These are phyloP conservation scores for Anastatica hierochuntica DNA, from an alignment of 345 rosid genomes.

Conservation along the genomic window DNA sequence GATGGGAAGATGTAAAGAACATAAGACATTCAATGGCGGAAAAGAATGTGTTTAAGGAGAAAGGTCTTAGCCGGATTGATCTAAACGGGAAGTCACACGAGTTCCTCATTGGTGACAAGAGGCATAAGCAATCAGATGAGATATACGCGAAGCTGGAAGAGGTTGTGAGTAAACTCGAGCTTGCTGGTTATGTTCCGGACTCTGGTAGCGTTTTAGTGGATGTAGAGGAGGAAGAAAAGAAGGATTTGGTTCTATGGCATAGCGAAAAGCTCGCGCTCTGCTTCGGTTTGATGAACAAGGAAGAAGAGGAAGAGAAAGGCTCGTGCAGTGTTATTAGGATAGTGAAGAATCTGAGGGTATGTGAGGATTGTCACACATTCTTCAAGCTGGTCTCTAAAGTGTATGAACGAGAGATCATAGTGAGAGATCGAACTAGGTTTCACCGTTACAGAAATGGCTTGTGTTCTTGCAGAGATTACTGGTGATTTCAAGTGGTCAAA, in stretches of 20 bases:
- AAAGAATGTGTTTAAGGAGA: slow-evolving; percentile 41
- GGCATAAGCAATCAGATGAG: slow-evolving; percentile 29
- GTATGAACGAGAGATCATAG: slow-evolving; percentile 2
- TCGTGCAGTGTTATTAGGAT: slow-evolving; percentile 34
- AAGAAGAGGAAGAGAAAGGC: no score
- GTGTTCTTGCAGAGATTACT: slow-evolving; percentile 21
- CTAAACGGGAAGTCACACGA: slow-evolving; percentile 39
- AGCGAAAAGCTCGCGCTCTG: slow-evolving; percentile 16
- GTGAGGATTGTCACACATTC: slow-evolving; percentile 33
- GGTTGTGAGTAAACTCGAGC: slow-evolving; percentile 14
- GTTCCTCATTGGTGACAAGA: slow-evolving; percentile 45
- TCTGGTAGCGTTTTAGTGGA: slow-evolving; percentile 32
- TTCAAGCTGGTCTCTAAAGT: slow-evolving; percentile 11
- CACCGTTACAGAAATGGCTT: slow-evolving; percentile 4
- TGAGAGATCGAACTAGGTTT: slow-evolving; percentile 22
- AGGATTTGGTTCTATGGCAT: slow-evolving; percentile 27
- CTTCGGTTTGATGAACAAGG: slow-evolving; percentile 8
- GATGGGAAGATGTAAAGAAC: slow-evolving; percentile 54
- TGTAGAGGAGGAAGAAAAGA: slow-evolving; percentile 33
- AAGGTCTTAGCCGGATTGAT: slow-evolving; percentile 56
- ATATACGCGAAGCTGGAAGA: slow-evolving; percentile 37
- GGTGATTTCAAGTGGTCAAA: not conserved
- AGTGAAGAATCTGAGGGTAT: slow-evolving; percentile 5
- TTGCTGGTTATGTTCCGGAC: slow-evolving; percentile 11
- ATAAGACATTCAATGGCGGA: slow-evolving; percentile 43